Conservation (phyloP, 208 protist species). For the Crithidia brevicula region DNA sequence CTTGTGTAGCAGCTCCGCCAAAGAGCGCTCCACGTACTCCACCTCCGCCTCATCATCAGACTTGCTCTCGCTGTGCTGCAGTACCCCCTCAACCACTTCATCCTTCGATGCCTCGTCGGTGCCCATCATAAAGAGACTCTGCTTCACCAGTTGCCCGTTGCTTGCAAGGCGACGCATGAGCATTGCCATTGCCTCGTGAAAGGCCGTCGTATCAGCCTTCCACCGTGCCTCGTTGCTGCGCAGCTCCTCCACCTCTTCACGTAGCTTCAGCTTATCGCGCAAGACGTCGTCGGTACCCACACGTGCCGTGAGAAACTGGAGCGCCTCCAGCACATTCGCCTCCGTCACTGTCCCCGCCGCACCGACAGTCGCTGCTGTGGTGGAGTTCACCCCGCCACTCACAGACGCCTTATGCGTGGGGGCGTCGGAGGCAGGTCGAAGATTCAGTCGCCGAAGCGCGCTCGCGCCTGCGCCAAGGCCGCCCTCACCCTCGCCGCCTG, state of each 20-base stretch:
- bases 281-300: slow-evolving; percentile 38
- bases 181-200: slow-evolving; percentile 63
- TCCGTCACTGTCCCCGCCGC: slow-evolving; percentile 42
- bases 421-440: slow-evolving; percentile 13
- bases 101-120: slow-evolving; percentile 77
- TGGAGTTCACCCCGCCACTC: neutral
- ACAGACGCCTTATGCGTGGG: neutral
- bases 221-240: slow-evolving; percentile 36
- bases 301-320: slow-evolving; percentile 48
- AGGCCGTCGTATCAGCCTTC: slow-evolving; percentile 55
- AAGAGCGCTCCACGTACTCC: slow-evolving; percentile 57
- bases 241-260: slow-evolving; percentile 44
- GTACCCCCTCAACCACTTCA: slow-evolving; percentile 68
- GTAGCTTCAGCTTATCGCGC: slow-evolving; percentile 28
- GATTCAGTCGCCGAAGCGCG: slow-evolving; percentile 28
- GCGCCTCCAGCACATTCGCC: slow-evolving; percentile 51
- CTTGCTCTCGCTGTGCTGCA: slow-evolving; percentile 25
- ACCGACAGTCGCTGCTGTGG: neutral
- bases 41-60: slow-evolving; percentile 3
- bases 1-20: slow-evolving; percentile 84
- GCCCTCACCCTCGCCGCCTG: neutral
- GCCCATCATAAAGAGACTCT: slow-evolving; percentile 70
- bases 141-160: slow-evolving; percentile 63
- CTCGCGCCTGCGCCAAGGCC: slow-evolving; percentile 26
- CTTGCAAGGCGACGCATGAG: slow-evolving; percentile 64